Evolutionary conservation across 2,329 filamentous ascomycete genomes (phyloP).

Genomic region (Clonostachys rosea): DNA sequence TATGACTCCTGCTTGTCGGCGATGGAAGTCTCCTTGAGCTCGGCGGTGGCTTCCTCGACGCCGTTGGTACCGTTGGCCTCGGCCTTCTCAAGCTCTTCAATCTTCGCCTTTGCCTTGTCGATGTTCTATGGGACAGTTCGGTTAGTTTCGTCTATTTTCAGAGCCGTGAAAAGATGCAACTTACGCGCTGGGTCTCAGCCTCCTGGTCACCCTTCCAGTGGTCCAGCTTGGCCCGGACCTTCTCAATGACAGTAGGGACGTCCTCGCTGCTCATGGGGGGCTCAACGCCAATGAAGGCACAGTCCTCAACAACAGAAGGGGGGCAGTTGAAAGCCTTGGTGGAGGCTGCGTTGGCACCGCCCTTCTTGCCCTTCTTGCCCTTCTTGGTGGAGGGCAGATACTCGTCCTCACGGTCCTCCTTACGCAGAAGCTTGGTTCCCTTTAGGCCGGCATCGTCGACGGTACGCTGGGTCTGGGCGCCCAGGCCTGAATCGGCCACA

Average conservation of each 20-base stretch:
- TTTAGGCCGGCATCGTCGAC: constrained; percentile 82
- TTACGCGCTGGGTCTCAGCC: constrained; percentile 83
- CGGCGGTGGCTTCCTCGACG: constrained; percentile 48
- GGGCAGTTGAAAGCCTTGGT: constrained; percentile 73
- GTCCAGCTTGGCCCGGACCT: constrained; percentile 86
- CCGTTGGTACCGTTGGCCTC: constrained; percentile 40
- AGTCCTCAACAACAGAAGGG: constrained; percentile 87
- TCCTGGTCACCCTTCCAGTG: constrained; percentile 91
- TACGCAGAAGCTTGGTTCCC: constrained; percentile 77
- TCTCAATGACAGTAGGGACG: constrained; percentile 74
- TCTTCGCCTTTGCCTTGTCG: constrained; percentile 92
- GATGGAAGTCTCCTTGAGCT: constrained; percentile 45
- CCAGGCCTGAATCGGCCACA: constrained; percentile 66
- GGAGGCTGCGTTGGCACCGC: constrained; percentile 42
- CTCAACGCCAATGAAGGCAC: constrained; percentile 77
- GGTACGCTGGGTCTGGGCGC: constrained; percentile 74
- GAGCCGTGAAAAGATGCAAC: constrained; percentile 16
- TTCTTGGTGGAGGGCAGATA: constrained; percentile 72
- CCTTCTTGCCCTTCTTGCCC: constrained; percentile 84
- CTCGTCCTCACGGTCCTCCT: constrained; percentile 83
- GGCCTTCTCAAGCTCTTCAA: constrained; percentile 73
- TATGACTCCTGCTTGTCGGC: constrained; percentile 48
- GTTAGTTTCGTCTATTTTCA: constrained; percentile 9
- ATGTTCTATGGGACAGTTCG: constrained; percentile 64
- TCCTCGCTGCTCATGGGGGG: constrained; percentile 84